phyloP scores from a whole-genome alignment of 2,329 filamentous ascomycete species.

The Metarhizium guizhouense region DNA sequence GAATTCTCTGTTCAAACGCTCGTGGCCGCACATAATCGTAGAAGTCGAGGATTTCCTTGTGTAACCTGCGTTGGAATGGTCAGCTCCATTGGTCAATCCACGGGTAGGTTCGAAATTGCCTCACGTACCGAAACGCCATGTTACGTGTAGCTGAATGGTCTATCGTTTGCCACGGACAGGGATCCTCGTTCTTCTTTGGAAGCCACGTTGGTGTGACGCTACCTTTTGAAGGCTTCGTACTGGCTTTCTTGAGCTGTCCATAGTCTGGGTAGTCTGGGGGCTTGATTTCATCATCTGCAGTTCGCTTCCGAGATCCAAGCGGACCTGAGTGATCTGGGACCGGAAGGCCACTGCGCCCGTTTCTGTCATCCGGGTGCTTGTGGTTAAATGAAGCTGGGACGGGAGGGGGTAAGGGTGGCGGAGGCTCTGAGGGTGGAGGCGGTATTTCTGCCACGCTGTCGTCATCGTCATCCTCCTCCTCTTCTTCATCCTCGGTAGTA shows the following conservation, averaged over 20 bases:
- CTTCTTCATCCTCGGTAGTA: slow-evolving; percentile 48
- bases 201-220: slow-evolving; percentile 44
- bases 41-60: slow-evolving; percentile 86
- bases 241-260: slow-evolving; percentile 40
- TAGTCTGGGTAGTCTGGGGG: slow-evolving; percentile 43
- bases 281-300: slow-evolving; percentile 59
- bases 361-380: not conserved
- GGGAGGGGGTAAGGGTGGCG: slow-evolving; percentile 6
- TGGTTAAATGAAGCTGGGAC: not conserved
- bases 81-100: not conserved
- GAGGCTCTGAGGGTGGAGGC: slow-evolving; percentile 12
- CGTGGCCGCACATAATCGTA: slow-evolving; percentile 75
- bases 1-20: slow-evolving; percentile 67
- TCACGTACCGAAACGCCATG: slow-evolving; percentile 48
- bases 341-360: slow-evolving; percentile 11
- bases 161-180: slow-evolving; percentile 53
- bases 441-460: slow-evolving; percentile 10
- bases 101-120: not conserved
- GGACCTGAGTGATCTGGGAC: slow-evolving; percentile 27
- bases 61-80: slow-evolving; percentile 45
- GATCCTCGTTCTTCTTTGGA: slow-evolving; percentile 28
- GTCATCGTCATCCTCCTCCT: slow-evolving; percentile 12
- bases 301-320: slow-evolving; percentile 67
- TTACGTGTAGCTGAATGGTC: slow-evolving; percentile 46
- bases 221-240: slow-evolving; percentile 40